These are phyloP conservation scores for Camellia japonica DNA, from an alignment of 148 eudicot species.

Conservation along the genomic window DNA sequence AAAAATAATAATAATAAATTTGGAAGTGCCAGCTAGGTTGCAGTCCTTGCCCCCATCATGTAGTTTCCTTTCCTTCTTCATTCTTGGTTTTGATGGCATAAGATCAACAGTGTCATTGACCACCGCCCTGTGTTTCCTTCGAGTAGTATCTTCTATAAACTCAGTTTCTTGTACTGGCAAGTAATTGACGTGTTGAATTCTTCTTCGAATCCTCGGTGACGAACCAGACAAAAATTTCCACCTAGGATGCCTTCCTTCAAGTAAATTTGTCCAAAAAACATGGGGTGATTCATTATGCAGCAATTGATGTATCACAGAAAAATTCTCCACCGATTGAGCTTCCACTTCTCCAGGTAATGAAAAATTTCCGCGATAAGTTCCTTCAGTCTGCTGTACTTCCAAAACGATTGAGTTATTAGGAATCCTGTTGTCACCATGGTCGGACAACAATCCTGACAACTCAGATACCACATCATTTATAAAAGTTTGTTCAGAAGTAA, in stretches of 20 bases:
- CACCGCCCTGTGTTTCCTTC: conserved; percentile 8
- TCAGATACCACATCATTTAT: conserved; percentile 50
- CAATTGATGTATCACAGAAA: conserved; percentile 9
- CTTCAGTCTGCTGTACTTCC: conserved; percentile 25
- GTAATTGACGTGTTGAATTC: background rate
- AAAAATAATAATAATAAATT: too few relatives aligned
- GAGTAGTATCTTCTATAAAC: background rate
- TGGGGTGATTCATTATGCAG: conserved; percentile 15
- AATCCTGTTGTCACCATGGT: conserved; percentile 16
- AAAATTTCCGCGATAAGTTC: conserved; percentile 22
- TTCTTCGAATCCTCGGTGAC: conserved; percentile 13
- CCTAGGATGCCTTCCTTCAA: conserved; percentile 29
- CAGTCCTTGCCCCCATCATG: conserved; percentile 4
- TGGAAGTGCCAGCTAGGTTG: conserved; percentile 14
- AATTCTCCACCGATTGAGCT: conserved; percentile 5
- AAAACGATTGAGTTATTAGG: conserved; percentile 8
- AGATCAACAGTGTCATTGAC: background rate
- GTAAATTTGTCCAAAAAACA: conserved; percentile 35
- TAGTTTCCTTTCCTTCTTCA: conserved; percentile 15
- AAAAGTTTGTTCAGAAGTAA: conserved; percentile 30
- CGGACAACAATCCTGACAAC: conserved; percentile 35
- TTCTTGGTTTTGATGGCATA: background rate
- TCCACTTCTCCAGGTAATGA: conserved; percentile 37
- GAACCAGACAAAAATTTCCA: conserved; percentile 28
- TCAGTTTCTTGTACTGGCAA: conserved; percentile 8